phyloP scores from a whole-genome alignment of 2,329 filamentous ascomycete species.

The Sporothrix protearum region DNA sequence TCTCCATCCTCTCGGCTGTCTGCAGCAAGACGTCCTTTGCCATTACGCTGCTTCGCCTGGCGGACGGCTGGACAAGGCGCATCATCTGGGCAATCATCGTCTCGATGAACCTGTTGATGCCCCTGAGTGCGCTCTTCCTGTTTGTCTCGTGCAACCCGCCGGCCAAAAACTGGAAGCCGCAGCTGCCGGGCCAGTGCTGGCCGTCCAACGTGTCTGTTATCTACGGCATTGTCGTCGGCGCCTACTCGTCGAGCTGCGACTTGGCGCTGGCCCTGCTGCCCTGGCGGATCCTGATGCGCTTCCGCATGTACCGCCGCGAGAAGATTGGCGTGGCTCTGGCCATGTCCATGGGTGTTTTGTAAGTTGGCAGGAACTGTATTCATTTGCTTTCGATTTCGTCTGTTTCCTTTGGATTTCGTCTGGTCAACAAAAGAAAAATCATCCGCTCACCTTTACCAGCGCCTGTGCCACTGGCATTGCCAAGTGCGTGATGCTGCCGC shows the following conservation, averaged over 20 bases:
- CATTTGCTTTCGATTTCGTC: background rate
- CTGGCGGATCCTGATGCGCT: slow-evolving; percentile 33
- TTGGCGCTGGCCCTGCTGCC: slow-evolving; percentile 33
- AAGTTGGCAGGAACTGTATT: background rate
- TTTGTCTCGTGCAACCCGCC: slow-evolving; percentile 32
- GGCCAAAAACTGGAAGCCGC: slow-evolving; percentile 31
- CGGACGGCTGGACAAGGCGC: slow-evolving; percentile 29
- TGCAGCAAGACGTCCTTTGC: slow-evolving; percentile 40
- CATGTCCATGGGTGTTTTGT: slow-evolving; percentile 37
- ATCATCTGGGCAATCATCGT: slow-evolving; percentile 36
- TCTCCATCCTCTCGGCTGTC: slow-evolving; percentile 34
- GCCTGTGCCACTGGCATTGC: slow-evolving; percentile 31
- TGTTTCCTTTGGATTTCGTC: too few species aligned
- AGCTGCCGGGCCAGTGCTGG: slow-evolving; percentile 32
- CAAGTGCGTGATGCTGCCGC: slow-evolving; percentile 30
- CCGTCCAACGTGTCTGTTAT: slow-evolving; percentile 26
- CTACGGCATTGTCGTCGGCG: slow-evolving; percentile 31
- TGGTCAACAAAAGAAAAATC: too few species aligned
- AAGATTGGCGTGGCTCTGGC: slow-evolving; percentile 34
- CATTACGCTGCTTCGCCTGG: slow-evolving; percentile 36
- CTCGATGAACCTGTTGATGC: slow-evolving; percentile 35
- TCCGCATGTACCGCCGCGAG: slow-evolving; percentile 34
- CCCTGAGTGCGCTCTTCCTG: slow-evolving; percentile 30
- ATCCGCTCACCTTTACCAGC: slow-evolving; percentile 21
- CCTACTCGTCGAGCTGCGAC: slow-evolving; percentile 32